These are phyloP conservation scores for Aspergillus bridgeri DNA, from an alignment of 495 filamentous ascomycete species.

Conservation along the genomic window DNA sequence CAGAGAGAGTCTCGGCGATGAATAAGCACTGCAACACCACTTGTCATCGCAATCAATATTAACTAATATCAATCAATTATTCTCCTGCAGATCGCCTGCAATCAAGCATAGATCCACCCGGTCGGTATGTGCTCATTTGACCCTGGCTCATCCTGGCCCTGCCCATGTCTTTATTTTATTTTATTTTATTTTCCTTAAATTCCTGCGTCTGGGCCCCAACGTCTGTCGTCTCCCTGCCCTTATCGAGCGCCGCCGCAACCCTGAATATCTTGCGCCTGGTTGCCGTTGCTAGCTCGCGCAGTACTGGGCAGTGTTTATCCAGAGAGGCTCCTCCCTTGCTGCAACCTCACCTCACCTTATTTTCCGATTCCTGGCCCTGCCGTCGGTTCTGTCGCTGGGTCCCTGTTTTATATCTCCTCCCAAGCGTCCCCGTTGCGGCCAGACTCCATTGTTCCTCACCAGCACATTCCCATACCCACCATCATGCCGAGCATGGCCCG, in stretches of 20 bases:
- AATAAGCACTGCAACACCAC: conserved; percentile 20
- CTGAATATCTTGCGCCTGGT: neutral
- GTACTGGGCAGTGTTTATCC: neutral
- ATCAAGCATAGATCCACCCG: conserved; percentile 22
- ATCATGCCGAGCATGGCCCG: conserved; percentile 25
- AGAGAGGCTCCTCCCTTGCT: neutral
- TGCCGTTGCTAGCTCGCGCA: neutral
- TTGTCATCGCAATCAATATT: conserved; percentile 15
- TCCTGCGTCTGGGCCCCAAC: neutral
- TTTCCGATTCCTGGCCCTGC: neutral
- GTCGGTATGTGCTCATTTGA: conserved; percentile 8
- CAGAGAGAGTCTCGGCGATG: conserved; percentile 27
- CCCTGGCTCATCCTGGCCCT: neutral
- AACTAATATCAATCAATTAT: conserved; percentile 9
- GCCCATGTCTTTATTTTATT: neutral
- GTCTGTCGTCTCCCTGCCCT: neutral
- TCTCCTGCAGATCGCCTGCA: conserved; percentile 29
- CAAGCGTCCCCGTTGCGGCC: conserved; percentile 5
- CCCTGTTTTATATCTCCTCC: conserved; percentile 5
- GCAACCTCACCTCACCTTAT: neutral
- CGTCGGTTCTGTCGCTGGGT: conserved; percentile 1
- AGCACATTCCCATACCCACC: conserved; percentile 10
- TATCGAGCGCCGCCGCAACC: neutral
- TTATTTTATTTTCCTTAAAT: no score
- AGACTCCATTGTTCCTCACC: conserved; percentile 1